A percentile compares a stretch with the other conserved stretches of the same genome.
Conservation (phyloP, 2,329 filamentous ascomycete genomes). For the Colletotrichum musicola region DNA sequence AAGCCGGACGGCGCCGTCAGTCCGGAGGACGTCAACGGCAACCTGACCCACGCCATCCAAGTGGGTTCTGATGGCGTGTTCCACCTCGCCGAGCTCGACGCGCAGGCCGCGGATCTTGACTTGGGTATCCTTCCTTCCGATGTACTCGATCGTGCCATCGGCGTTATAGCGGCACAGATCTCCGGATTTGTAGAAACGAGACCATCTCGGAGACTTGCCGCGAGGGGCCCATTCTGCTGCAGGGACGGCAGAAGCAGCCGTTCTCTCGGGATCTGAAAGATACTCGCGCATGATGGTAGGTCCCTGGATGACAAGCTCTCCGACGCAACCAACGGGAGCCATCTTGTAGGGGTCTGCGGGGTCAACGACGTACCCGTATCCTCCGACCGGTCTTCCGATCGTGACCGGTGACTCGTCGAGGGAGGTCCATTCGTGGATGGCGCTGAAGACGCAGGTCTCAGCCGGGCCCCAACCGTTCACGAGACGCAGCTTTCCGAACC, state of each 20-base stretch:
- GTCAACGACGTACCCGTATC: constrained; percentile 28
- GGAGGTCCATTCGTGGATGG: not conserved
- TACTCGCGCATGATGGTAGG: constrained; percentile 15
- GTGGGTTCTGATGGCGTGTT: not conserved
- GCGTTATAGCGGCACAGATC: constrained; percentile 6
- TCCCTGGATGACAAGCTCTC: constrained; percentile 40
- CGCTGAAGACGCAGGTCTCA: constrained; percentile 39
- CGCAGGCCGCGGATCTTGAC: constrained; percentile 60
- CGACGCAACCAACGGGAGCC: constrained; percentile 35
- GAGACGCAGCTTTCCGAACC: constrained; percentile 51
- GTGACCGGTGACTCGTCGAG: constrained; percentile 7
- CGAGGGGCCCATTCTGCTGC: constrained; percentile 1
- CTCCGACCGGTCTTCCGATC: constrained; percentile 19
- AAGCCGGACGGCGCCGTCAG: not conserved
- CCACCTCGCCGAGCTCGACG: constrained; percentile 54
- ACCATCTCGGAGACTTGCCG: not conserved
- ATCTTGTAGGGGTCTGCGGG: constrained; percentile 20
- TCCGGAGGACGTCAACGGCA: constrained; percentile 10
- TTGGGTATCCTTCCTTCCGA: constrained; percentile 49
- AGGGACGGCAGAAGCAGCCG: not conserved
- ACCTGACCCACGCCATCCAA: not conserved
- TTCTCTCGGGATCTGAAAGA: not conserved
- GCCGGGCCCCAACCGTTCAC: constrained; percentile 45
- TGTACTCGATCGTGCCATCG: constrained; percentile 1
- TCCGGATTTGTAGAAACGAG: constrained; percentile 27